These are phyloP conservation scores for Phytophthora meadii DNA, from an alignment of 352 stramenopile species.

Conservation along the genomic window DNA sequence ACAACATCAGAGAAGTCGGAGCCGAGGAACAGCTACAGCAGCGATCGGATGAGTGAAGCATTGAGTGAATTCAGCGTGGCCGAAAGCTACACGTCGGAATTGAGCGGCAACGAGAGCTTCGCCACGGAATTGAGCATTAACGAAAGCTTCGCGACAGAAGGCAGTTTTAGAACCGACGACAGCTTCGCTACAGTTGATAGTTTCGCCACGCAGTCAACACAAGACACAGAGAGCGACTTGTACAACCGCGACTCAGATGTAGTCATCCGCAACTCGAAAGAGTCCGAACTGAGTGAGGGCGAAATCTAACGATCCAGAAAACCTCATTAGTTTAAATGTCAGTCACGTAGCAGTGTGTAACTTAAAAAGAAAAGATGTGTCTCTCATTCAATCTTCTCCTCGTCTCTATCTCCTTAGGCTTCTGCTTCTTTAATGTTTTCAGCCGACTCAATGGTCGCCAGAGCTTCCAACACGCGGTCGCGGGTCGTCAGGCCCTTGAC, in stretches of 20 bases:
- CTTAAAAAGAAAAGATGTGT: slow-evolving; percentile 11
- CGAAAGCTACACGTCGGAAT: slow-evolving; percentile 31
- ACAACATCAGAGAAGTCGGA: slow-evolving; percentile 30
- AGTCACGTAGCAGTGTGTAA: slow-evolving; percentile 17
- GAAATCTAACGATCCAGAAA: slow-evolving; percentile 36
- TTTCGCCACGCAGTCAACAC: slow-evolving; percentile 27
- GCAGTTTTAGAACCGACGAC: slow-evolving; percentile 8
- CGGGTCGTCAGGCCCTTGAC: slow-evolving; percentile 69
- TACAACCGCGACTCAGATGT: slow-evolving; percentile 20
- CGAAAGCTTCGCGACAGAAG: slow-evolving; percentile 18
- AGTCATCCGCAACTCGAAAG: slow-evolving; percentile 24
- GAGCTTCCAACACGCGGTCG: slow-evolving; percentile 62
- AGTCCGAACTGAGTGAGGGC: slow-evolving; percentile 51
- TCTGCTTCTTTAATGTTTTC: too few relatives aligned
- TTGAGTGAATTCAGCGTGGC: slow-evolving; percentile 34
- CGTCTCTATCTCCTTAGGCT: too few relatives aligned
- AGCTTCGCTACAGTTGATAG: slow-evolving; percentile 25
- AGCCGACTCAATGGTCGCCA: slow-evolving; percentile 22
- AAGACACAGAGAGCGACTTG: slow-evolving; percentile 24
- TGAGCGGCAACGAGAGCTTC: slow-evolving; percentile 20
- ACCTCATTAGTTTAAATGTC: slow-evolving; percentile 9
- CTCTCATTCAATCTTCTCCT: slow-evolving; percentile 7
- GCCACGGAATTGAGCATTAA: slow-evolving; percentile 14
- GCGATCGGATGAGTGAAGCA: slow-evolving; percentile 15
- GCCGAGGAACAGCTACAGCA: slow-evolving; percentile 31